Base-by-base conservation (phyloP, 495 filamentous ascomycete species). In the Annulohypoxylon bovei region DNA sequence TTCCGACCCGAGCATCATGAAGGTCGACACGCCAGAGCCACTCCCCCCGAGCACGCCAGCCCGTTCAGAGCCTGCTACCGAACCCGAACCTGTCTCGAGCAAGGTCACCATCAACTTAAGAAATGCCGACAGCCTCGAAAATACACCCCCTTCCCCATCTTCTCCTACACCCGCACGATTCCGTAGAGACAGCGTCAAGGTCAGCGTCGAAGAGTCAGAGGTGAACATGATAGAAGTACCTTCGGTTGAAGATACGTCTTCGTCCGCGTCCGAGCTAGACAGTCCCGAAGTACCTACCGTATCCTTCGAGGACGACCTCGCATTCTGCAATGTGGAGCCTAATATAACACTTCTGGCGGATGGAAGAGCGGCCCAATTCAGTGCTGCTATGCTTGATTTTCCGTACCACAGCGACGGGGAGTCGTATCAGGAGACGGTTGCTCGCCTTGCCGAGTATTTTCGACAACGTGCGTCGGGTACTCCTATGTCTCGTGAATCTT, bases 21-120 rank as follows among this genome's bases (percentile, higher is more conserved):
- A 77, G 73, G 68, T 81, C 52, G 81, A 81, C 61, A 75, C 75
- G 44, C 74, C 71, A 16, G 77, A 82, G 53, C 74, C 77, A 52
- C 52, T 71, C 35, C 76, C 77, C 6, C 81, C 81, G 30, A 74
- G 72, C 33, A 83, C 81, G 3, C 83, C 82, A 44, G 56, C 67
- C 65, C 56, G 61, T 55, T 69, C 80, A 20, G 74, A 81, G 16
- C 77, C 68, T 28, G 54, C 74, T 9, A 63, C 76, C 12, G 80
- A 72, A 6, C 78, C 76, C 12, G 80, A 72, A 6, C 78, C 78
- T 14, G 78, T 77, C 39, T 83, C 82, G 12, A 86, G 82, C 74
- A 78, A 79, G 68, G 83, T 87, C 58, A 87, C 85, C 16, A 82
- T 87, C 44, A 87, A 88, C 60, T 75, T 87, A 18, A 81, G 85